Evolutionary conservation across 2,329 filamentous ascomycete species (phyloP), one percentile per base, ranked within the genome.

Genomic region (Xylaria sp.): DNA sequence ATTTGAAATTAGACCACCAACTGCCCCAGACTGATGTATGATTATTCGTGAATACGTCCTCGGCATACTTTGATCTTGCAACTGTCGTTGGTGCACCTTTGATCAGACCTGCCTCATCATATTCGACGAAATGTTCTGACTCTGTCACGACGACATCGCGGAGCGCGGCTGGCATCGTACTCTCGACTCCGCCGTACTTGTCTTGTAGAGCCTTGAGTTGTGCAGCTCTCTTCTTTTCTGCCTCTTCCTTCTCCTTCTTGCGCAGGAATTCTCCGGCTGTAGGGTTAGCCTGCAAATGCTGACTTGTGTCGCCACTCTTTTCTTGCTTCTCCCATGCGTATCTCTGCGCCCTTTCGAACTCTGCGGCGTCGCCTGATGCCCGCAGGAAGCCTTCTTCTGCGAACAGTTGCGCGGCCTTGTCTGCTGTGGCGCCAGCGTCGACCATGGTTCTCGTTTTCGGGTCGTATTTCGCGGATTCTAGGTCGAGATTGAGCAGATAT

Each of bases 311-410:
- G 69, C 92, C 92, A 23, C 88, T 89, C 70, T 88, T 88, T 81
- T 98, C 95, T 80, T 98, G 94, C 18, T 92, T 91, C 80, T 99
- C 96, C 96, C 96, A 99, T 0, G 96, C 96, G 77, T 97, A 96
- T 49, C 87, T 86, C 78, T 97, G 94, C 39, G 96, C 96, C 72
- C 87, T 90, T 77, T 97, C 94, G 75, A 99, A 98, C 74, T 97
- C 95, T 15, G 90, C 92, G 2, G 96, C 96, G 78, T 99, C 96
- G 63, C 96, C 96, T 0, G 94, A 94, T 1, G 91, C 91, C 52
- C 91, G 90, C 82, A 97, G 89, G 80, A 97, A 98, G 55, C 95
- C 95, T 75, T 98, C 94, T 76, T 98, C 96, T 3, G 94, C 94
- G 65, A 96, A 95, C 6, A 97, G 82, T 36, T 91, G 89, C 8